Conservation (phyloP, 2,329 filamentous ascomycete species). For the Coleophoma eucalyptorum region DNA sequence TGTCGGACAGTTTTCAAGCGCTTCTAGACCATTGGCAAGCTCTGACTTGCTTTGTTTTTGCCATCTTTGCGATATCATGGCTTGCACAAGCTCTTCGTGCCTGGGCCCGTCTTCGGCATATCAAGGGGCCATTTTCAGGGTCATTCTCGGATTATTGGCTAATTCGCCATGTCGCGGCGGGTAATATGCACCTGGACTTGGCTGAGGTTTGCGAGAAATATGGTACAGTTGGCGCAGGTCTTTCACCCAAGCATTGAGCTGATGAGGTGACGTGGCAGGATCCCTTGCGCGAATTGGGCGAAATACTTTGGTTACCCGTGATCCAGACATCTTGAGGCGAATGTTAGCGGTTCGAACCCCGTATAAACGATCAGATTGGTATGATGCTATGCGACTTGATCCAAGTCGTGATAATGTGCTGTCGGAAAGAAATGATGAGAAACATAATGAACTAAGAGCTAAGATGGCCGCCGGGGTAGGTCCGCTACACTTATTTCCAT, state of each 20-base stretch:
- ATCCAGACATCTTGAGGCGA: slow-evolving; percentile 33
- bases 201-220: slow-evolving; percentile 2
- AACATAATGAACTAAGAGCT: slow-evolving; percentile 37
- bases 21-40: not conserved
- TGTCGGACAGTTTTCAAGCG: no score
- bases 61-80: not conserved
- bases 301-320: slow-evolving; percentile 32
- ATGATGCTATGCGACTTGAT: slow-evolving; percentile 46
- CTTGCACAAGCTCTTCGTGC: not conserved
- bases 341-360: slow-evolving; percentile 32
- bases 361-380: slow-evolving; percentile 38
- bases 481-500: slow-evolving; percentile 39
- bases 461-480: slow-evolving; percentile 47
- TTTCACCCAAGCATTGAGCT: not conserved
- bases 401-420: slow-evolving; percentile 51
- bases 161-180: slow-evolving; percentile 1
- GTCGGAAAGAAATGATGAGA: slow-evolving; percentile 41
- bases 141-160: slow-evolving; percentile 2
- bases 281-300: slow-evolving; percentile 36
- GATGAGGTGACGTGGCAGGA: not conserved
- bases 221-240: not conserved
- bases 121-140: not conserved
- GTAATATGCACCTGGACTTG: slow-evolving; percentile 2
- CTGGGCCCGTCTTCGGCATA: not conserved
- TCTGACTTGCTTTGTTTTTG: not conserved